phyloP scores from a whole-genome alignment of 257 asterid species.

The Coffea canephora region DNA sequence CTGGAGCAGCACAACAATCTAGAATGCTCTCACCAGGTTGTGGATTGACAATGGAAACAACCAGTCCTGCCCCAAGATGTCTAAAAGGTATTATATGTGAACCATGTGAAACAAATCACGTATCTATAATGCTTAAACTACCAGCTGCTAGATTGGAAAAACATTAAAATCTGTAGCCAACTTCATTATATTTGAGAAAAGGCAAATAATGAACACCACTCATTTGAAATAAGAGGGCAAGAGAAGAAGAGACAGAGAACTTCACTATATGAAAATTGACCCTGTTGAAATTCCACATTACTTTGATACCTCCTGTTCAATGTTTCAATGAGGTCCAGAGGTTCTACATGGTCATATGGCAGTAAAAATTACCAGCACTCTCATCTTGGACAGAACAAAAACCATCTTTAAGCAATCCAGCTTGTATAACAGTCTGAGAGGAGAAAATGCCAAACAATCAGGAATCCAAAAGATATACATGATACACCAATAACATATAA shows the following conservation, averaged over 20 bases:
- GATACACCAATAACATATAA: not conserved
- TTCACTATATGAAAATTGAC: not conserved
- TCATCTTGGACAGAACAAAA: conserved; percentile 94
- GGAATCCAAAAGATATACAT: conserved; percentile 13
- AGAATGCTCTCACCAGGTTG: conserved; percentile 80
- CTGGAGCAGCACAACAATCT: conserved; percentile 99
- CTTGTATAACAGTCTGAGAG: conserved; percentile 71
- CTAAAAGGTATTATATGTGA: conserved; percentile 1
- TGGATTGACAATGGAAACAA: conserved; percentile 75
- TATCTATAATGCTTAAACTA: not conserved
- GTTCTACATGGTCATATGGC: not conserved
- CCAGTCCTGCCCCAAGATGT: conserved; percentile 58
- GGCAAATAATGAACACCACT: not conserved
- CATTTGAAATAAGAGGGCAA: not conserved
- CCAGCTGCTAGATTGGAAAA: not conserved
- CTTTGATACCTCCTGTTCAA: not conserved
- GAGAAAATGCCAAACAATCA: conserved; percentile 23
- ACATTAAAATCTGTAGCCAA: not conserved
- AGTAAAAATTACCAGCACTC: conserved; percentile 72
- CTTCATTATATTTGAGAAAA: conserved; percentile 1
- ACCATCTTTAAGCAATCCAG: conserved; percentile 79
- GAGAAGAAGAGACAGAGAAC: not conserved
- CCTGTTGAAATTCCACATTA: not conserved
- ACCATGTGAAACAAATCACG: not conserved
- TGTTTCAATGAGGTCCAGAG: not conserved